These are phyloP conservation scores for Globisporangium paddicum DNA, from an alignment of 352 stramenopile species.

Conservation along the genomic window DNA sequence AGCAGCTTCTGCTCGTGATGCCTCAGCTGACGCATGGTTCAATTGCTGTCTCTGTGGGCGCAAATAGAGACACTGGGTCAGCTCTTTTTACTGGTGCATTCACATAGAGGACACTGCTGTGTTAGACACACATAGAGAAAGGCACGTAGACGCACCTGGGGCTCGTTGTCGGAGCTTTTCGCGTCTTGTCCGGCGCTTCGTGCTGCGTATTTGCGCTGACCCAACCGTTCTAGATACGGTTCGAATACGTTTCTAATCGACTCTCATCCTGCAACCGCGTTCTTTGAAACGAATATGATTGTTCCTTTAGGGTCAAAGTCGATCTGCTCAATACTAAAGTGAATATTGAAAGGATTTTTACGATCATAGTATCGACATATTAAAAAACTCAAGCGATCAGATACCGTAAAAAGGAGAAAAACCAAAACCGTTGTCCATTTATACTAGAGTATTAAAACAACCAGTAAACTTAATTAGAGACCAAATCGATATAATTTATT, in stretches of 20 bases:
- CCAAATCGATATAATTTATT: no score
- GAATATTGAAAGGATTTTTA: no score
- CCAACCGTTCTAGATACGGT: conserved; percentile 14
- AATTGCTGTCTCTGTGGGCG: not conserved
- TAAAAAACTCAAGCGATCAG: no score
- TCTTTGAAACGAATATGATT: not conserved
- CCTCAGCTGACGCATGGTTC: conserved; percentile 90
- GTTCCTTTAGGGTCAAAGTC: not conserved
- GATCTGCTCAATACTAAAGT: no score
- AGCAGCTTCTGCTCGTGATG: conserved; percentile 99
- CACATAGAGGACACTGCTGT: not conserved
- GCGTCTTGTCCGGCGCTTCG: not conserved
- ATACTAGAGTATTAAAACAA: no score
- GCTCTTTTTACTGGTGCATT: not conserved
- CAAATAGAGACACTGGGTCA: not conserved
- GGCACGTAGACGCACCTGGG: not conserved
- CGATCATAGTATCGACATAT: no score
- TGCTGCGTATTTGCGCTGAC: conserved; percentile 4
- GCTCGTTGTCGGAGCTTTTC: conserved; percentile 5
- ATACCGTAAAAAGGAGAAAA: no score
- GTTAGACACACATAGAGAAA: not conserved
- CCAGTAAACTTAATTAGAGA: no score
- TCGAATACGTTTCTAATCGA: no score
- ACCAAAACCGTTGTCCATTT: no score
- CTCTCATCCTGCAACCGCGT: conserved; percentile 3